Base-by-base conservation (phyloP, 1,284 basidiomycete genomes). In the Clitocybe nebularis region DNA sequence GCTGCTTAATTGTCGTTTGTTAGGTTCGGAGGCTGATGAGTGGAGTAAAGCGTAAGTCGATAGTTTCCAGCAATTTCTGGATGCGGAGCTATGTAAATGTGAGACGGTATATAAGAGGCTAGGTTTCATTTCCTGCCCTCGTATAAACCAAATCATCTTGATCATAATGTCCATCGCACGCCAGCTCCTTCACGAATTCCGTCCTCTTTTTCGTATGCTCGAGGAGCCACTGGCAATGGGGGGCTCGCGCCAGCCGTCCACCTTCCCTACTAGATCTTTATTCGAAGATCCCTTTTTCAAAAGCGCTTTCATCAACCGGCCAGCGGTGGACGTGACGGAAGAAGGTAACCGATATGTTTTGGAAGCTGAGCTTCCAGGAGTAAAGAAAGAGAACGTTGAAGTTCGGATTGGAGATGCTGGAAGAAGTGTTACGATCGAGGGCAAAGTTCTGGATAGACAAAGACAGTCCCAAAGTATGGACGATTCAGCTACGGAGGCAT, bases 361-460 rank as follows among this genome's bases (percentile, higher is more conserved):
- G 32, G 81, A 87, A 55, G 85, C 85, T 0, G 87, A 89, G 56
- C 57, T 89, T 32, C 87, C 86, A 5, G 86, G 86, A 0, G 79
- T 89, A 14, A 81, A 79, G 63, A 88, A 82, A 66, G 86, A 89
- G 55, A 78, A 88, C 53, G 57, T 89, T 7, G 75, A 84, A 45
- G 74, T 89, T 37, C 72, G 76, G 11, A 69, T 89, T 47, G 82
- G 81, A 5, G 79, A 88, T 44, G 74, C 72, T 20, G 85, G 84
- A 2, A 71, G 76, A 44, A 84, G 77, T 49, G 59, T 89, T 46
- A 85, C 79, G 4, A 87, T 89, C 44, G 75, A 85, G 57, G 87
- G 86, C 3, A 79, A 71, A 53, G 63, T 75, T 32, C 57, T 64
- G 37, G 64, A 65, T 32, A 62, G 60, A 35, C 51, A 53, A 35